Evolutionary conservation across 768 basidiomycete species (phyloP).

Genomic region (Boletus rufocinnamomeus): DNA sequence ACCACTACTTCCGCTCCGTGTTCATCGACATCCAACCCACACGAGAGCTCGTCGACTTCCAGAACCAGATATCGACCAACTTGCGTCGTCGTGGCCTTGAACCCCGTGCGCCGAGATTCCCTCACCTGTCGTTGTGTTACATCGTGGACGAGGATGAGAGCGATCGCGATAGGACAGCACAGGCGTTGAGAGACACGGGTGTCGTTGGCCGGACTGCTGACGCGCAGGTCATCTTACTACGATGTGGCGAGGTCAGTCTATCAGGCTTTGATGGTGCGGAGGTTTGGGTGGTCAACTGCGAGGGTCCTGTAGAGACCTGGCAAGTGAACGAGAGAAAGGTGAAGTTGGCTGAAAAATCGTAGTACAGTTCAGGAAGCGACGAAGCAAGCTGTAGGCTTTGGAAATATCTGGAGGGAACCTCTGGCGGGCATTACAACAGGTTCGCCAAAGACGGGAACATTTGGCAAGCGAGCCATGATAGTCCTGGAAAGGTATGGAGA

Average conservation of each 20-base stretch:
- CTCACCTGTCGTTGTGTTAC: constrained; percentile 77
- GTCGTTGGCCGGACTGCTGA: constrained; percentile 35
- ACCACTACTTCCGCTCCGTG: constrained; percentile 72
- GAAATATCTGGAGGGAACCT: not conserved
- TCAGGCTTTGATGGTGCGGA: constrained; percentile 48
- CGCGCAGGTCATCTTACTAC: constrained; percentile 25
- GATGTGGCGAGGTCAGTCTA: constrained; percentile 37
- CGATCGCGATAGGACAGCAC: constrained; percentile 52
- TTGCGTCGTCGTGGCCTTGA: constrained; percentile 38
- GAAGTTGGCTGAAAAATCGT: not conserved
- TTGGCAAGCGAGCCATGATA: not conserved
- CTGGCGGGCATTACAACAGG: not conserved
- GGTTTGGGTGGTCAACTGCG: constrained; percentile 61
- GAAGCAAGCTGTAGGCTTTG: not conserved
- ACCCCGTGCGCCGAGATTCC: constrained; percentile 57
- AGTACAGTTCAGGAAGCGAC: not conserved
- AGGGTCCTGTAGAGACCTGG: constrained; percentile 64
- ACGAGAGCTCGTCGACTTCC: constrained; percentile 48
- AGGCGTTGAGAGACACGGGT: constrained; percentile 41
- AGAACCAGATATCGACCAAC: constrained; percentile 44
- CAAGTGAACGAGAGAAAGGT: constrained; percentile 44
- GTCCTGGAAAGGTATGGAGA: too few relatives aligned
- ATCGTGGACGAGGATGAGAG: constrained; percentile 63
- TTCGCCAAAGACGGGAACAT: not conserved
- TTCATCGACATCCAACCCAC: constrained; percentile 54